Percentiles rank a stretch among this genome's conserved stretches.
Conservation (phyloP, 2,329 filamentous ascomycete genomes). For the Paecilomyces niveus region DNA sequence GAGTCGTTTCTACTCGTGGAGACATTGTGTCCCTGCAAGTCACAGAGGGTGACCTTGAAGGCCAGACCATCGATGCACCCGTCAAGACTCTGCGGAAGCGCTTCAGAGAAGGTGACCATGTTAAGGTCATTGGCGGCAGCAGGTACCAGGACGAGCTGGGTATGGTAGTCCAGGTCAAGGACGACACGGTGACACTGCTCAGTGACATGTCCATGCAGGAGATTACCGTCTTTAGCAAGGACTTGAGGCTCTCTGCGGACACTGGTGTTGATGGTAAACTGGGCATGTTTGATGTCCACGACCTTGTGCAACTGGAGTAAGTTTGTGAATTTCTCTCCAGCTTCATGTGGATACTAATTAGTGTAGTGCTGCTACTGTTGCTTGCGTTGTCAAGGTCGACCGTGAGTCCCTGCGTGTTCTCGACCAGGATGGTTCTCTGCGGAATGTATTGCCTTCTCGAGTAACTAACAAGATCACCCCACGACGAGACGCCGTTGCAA, state of each 20-base stretch:
- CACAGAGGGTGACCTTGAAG: constrained; percentile 70
- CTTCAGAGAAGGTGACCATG: constrained; percentile 89
- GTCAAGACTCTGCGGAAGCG: constrained; percentile 87
- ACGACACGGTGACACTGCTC: constrained; percentile 85
- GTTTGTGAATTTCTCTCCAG: constrained; percentile 16
- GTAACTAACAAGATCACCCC: constrained; percentile 82
- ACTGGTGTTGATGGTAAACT: constrained; percentile 74
- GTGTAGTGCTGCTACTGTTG: constrained; percentile 70
- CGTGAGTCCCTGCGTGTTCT: constrained; percentile 83
- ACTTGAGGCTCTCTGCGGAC: constrained; percentile 86
- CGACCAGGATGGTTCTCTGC: constrained; percentile 79
- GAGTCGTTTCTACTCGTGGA: constrained; percentile 74
- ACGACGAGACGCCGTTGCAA: constrained; percentile 78
- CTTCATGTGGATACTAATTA: constrained; percentile 20
- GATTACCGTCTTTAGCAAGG: constrained; percentile 96
- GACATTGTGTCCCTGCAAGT: constrained; percentile 89
- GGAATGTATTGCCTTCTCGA: constrained; percentile 80
- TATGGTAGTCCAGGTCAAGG: constrained; percentile 89
- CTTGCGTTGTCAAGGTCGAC: constrained; percentile 90
- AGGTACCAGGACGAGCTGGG: constrained; percentile 92
- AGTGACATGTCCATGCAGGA: constrained; percentile 90
- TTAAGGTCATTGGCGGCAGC: constrained; percentile 96
- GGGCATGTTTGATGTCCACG: constrained; percentile 87
- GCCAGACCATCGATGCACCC: constrained; percentile 85
- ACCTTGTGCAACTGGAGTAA: constrained; percentile 86